phyloP scores from a whole-genome alignment of 345 rosid genomes.

The Acer saccharum region DNA sequence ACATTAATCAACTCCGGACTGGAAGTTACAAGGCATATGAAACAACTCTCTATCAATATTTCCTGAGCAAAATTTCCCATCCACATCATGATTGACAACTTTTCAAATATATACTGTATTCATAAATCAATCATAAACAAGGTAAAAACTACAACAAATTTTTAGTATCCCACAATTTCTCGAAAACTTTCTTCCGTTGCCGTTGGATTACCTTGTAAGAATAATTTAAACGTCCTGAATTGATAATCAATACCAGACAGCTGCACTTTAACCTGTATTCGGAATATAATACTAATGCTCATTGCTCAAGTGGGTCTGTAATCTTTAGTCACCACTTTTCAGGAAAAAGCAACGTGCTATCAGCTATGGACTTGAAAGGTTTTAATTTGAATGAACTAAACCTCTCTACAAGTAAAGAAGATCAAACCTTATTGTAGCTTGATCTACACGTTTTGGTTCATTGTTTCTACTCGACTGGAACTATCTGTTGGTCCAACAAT shows the following conservation, averaged over 20 bases:
- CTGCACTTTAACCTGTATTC: conserved; percentile 3
- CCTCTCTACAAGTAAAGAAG: neutral
- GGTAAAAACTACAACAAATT: neutral
- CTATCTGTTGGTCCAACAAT: conserved; percentile 12
- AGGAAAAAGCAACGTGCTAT: neutral
- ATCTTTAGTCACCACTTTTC: too few species aligned
- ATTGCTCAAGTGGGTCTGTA: neutral
- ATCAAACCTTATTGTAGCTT: conserved; percentile 1
- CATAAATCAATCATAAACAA: neutral
- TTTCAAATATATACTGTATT: neutral
- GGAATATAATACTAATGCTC: neutral
- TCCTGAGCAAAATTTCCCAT: conserved; percentile 2
- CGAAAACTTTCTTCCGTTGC: too few species aligned
- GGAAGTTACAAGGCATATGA: too few species aligned
- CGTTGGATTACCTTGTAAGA: neutral
- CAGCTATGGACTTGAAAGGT: neutral
- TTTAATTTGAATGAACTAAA: neutral
- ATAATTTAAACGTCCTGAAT: neutral
- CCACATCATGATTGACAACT: neutral
- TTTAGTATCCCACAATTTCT: neutral
- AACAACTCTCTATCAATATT: neutral
- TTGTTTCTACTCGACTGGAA: conserved; percentile 17
- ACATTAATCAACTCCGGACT: too few species aligned
- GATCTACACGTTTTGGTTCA: neutral
- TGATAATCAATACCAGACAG: neutral